A percentile compares a stretch with the other conserved stretches of the same genome.
These are phyloP conservation scores for Metschnikowia koreensis DNA, from an alignment of 805 yeast species.

Conservation along the genomic window DNA sequence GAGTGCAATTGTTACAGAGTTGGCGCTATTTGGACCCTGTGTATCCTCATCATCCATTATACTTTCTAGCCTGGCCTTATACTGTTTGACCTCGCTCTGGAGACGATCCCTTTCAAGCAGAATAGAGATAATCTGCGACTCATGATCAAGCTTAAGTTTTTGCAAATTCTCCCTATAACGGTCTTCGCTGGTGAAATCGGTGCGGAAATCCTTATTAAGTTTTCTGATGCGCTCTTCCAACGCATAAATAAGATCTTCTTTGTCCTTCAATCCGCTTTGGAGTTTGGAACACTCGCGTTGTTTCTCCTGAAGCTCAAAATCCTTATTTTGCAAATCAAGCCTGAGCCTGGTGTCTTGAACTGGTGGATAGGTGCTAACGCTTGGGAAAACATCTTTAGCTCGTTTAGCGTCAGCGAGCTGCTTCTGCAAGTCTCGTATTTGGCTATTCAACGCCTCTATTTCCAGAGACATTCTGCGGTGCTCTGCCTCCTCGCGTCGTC, in stretches of 20 bases:
- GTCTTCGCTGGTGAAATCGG: conserved; percentile 9
- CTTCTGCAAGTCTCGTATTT: conserved; percentile 33
- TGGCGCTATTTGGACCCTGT: conserved; percentile 2
- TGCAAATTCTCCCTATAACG: conserved; percentile 19
- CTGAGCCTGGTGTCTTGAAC: conserved; percentile 10
- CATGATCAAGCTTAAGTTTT: conserved; percentile 32
- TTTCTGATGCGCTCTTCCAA: conserved; percentile 34
- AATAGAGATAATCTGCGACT: conserved; percentile 35
- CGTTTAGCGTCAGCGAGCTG: conserved; percentile 34
- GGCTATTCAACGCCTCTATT: conserved; percentile 34
- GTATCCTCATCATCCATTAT: conserved; percentile 18
- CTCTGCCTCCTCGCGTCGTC: conserved; percentile 26
- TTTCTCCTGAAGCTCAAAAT: conserved; percentile 21
- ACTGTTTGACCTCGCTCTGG: conserved; percentile 32
- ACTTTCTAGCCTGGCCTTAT: conserved; percentile 29
- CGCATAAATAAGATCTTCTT: conserved; percentile 36
- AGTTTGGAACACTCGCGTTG: conserved; percentile 19
- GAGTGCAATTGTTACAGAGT: conserved; percentile 19
- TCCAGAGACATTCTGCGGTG: conserved; percentile 22
- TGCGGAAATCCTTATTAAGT: conserved; percentile 20
- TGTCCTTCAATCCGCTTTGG: conserved; percentile 24
- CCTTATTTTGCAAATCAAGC: conserved; percentile 19
- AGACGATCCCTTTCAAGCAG: conserved; percentile 38
- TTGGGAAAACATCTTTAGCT: conserved; percentile 12
- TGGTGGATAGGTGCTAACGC: conserved; percentile 9